Evolutionary conservation across 2,329 filamentous ascomycete species (phyloP), one percentile per base, ranked within the genome.

Genomic region (Monosporascus sp.): DNA sequence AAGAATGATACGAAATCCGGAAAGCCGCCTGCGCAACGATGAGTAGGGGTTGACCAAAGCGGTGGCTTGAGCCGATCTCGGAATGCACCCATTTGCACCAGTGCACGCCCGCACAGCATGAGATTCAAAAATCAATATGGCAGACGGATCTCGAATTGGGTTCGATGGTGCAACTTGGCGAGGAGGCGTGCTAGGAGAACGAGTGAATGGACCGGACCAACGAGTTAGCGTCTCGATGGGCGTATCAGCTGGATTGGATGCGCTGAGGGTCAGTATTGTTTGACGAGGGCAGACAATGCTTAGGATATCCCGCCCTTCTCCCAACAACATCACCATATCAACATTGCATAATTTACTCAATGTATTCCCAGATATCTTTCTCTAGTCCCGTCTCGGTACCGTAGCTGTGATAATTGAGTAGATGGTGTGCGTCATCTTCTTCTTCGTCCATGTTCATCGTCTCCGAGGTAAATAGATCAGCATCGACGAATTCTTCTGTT

Each of bases 1-100:
- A 61, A 55, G 1, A 55, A 46, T 5, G 53, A 54, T 15, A 67
- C 65, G 53, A 68, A 72, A 49, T 67, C 64, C 37, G 62, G 58
- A 25, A 66, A 65, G 51, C 61, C 64, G 17, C 60, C 64, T 15
- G 64, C 65, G 22, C 55, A 59, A 54, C 58, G 65, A 60, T 66
- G 59, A 53, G 54, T 7, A 15, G 25, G 24, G n/a, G 22, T 18
- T n/a, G 7, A 8, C 18, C 18, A 38, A 15, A 18, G 31, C 24
- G 43, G 5, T n/a, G 24, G 3, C 22, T 14, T 31, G 20, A 25
- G n/a, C 14, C 31, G 14, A 24, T 18, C 5, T 20, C n/a, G 22
- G 24, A 43, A 15, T 43, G 39, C 39, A 43, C 39, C 39, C 8
- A 18, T 31, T 11, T 20, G 5, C 9, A 24, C 22, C 39, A 20